Evolutionary conservation across 2,329 filamentous ascomycete genomes (phyloP), one percentile per base, ranked within the genome.

Genomic region (Amylocarpus encephaloides): DNA sequence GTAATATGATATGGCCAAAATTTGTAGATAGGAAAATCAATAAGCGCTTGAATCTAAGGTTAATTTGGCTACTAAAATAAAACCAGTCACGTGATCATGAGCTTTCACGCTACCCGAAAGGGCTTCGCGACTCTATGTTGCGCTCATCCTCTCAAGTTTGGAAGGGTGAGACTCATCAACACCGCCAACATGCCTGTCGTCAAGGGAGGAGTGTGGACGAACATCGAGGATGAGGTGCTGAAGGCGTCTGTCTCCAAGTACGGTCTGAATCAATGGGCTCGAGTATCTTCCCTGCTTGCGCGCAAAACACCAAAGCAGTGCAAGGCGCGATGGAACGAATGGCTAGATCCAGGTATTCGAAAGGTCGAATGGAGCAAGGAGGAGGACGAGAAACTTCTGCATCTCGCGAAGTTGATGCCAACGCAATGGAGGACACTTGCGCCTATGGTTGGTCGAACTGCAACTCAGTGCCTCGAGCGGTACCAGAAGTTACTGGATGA

Each of bases 311-410:
- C 93, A 46, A 98, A 98, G 74, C 93, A 98, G 74, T 98, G 93
- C 82, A 98, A 98, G 74, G 92, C 93, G 54, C 80, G 93, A 73
- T 98, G 93, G 93, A 83, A 85, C 67, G 92, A 98, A 78, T 98
- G 93, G 92, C 80, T 98, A 59, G 93, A 98, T 66, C 93, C 93
- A 16, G 88, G 88, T 67, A 97, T 98, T 74, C 88, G 92, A 66
- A 98, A 98, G 76, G 93, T 95, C 62, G 93, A 98, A 73, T 98
- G 93, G 92, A 95, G 89, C 67, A 88, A 93, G 66, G 93, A 98
- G 70, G 93, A 98, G 69, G 93, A 98, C 68, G 93, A 98, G 75
- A 96, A 95, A 73, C 78, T 98, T 53, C 72, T 98, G 63, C 93
- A 97, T 66, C 78, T 98, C 64, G 93, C 93, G 55, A 98, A 97